Evolutionary conservation across 768 basidiomycete genomes (phyloP).

Genomic region (Leccinum fibrillosum): DNA sequence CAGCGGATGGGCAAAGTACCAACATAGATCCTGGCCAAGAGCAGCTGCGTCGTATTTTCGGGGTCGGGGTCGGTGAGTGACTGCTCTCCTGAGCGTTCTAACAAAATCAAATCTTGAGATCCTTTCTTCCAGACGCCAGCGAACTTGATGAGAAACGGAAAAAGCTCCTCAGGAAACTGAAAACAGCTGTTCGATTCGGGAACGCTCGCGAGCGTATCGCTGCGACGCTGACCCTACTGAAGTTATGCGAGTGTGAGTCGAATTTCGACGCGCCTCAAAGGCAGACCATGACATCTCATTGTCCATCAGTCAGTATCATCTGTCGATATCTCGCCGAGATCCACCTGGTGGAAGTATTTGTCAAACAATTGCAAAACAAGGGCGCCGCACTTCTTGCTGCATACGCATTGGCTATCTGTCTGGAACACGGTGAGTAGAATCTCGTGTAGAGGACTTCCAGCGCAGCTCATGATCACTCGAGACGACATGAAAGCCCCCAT

Average conservation of each 20-base stretch:
- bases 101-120: not conserved
- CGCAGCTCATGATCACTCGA: not conserved
- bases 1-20: not conserved
- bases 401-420: constrained; percentile 18
- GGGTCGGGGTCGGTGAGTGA: constrained; percentile 21
- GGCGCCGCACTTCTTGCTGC: constrained; percentile 20
- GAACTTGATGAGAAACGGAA: not conserved
- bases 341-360: constrained; percentile 5
- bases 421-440: constrained; percentile 13
- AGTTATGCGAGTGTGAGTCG: constrained; percentile 19
- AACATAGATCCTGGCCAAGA: not conserved
- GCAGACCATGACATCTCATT: not conserved
- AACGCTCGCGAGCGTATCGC: constrained; percentile 17
- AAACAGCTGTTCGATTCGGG: not conserved
- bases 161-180: constrained; percentile 15
- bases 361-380: constrained; percentile 17
- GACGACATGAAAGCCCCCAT: constrained; percentile 15
- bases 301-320: constrained; percentile 5
- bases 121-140: constrained; percentile 1
- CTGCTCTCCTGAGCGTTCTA: not conserved
- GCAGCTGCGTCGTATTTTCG: constrained; percentile 16
- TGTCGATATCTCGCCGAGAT: constrained; percentile 9
- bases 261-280: not conserved
- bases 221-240: constrained; percentile 24
- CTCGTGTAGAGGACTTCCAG: not conserved